Evolutionary conservation across 768 basidiomycete genomes (phyloP), one percentile per base, ranked within the genome.

Genomic region (Sarcodon aspratus): DNA sequence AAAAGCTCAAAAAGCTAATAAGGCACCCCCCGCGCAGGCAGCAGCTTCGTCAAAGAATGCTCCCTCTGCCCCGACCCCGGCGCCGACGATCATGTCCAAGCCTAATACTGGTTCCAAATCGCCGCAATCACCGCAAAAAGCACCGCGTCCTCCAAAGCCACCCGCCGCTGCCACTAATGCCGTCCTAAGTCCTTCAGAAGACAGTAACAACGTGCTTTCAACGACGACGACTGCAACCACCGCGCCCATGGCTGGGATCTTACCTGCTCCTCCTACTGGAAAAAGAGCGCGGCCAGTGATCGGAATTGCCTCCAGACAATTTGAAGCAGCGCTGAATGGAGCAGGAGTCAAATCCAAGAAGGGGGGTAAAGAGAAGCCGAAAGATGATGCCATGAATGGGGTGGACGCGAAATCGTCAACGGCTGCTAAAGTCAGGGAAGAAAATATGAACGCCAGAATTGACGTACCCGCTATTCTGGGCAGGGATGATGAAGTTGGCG

Each of bases 281-380:
- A 72, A 76, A 18, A 71, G 78, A 33, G 54, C 61, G 5, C 75
- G 83, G 6, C 81, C 82, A 1, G 69, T 82, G 9, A 63, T 86
- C 33, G 82, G 82, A 0, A 59, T 82, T 7, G 80, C 71, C 0
- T 78, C 77, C 3, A 71, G 84, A 10, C 81, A 85, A 11, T 81
- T 88, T 47, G 83, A 85, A 55, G 83, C 78, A 7, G 85, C 85
- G 7, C 62, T 88, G 31, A 85, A 63, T 49, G 78, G 81, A 0
- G 77, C 78, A 0, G 80, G 79, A 6, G 76, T 78, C 4, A 53
- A 59, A 33, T 35, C 59, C 7, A 65, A 70, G 21, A 60, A 66
- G 15, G 69, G 65, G 57, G 58, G 54, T 35, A 63, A 62, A 8
- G 69, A 68, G 55, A 67, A 57, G 52, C 62, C 62, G 7, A 58